Evolutionary conservation across 2,329 filamentous ascomycete genomes (phyloP), one percentile per base, ranked within the genome.

Genomic region (Raffaelea ambrosiae): DNA sequence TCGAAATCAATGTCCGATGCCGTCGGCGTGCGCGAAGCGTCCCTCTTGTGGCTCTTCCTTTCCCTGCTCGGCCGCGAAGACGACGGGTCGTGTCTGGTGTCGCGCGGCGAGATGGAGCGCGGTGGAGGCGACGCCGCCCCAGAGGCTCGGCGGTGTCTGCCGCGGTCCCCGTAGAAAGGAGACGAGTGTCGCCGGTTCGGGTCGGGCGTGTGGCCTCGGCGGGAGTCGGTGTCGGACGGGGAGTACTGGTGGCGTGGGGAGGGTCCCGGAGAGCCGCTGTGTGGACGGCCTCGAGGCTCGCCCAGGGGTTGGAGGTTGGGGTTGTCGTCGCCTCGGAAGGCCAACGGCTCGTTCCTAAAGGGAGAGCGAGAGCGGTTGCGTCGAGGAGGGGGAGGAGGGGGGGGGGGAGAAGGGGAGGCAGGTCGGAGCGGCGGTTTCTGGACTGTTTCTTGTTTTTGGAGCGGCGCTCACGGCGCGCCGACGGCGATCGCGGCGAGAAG

Each of bases 41-140:
- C 67, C 40, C 67, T 66, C 53, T 60, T 63, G 53, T 62, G 67
- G 23, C 60, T 55, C 59, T 64, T 66, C 49, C 62, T 63, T 46
- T 54, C 21, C 54, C 31, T 49, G 23, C 21, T 43, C 11, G 42
- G 20, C 20, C 35, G 47, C 14, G 43, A 48, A 19, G 46, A 44
- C 33, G 31, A 19, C 13, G 39, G 31, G n/a, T 26, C 7, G 5
- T 13, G 19, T 19, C 36, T 47, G 40, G 16, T 46, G 19, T 46
- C 43, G 5, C 43, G 31, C 4, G 39, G 29, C 13, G 47, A 41
- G 8, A 10, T 16, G 5, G 46, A 44, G 11, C 35, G 41, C 4
- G 9, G 19, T 3, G 46, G 44, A 33, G 29, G 29, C 8, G 29
- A 5, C 13, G 35, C 8, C 19, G 36, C 36, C 8, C 18, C 26